phyloP scores from a whole-genome alignment of 2,329 filamentous ascomycete genomes.

The Colletotrichum lini region DNA sequence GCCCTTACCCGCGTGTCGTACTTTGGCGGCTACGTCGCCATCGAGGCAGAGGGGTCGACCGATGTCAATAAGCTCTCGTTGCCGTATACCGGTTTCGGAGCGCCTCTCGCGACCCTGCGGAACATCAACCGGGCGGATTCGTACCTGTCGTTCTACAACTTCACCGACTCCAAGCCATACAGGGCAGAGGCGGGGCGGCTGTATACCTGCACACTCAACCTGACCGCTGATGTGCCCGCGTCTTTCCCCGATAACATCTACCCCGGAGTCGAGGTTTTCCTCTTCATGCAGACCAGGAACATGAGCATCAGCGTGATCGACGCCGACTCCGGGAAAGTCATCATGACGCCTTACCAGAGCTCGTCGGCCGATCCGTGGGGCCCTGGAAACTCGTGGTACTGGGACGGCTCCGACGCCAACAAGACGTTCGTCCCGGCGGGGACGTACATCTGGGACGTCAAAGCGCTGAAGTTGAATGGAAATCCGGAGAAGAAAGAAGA shows the following conservation, averaged over 20 bases:
- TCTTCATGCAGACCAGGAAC: neutral
- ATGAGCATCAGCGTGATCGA: slow-evolving; percentile 19
- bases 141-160: slow-evolving; percentile 17
- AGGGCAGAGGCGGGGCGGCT: slow-evolving; percentile 1
- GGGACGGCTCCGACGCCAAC: slow-evolving; percentile 28
- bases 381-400: slow-evolving; percentile 5
- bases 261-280: slow-evolving; percentile 15
- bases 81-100: slow-evolving; percentile 27
- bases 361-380: slow-evolving; percentile 10
- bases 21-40: slow-evolving; percentile 49
- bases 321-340: neutral
- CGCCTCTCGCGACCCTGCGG: slow-evolving; percentile 6
- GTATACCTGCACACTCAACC: slow-evolving; percentile 19
- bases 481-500: neutral
- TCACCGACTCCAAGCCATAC: neutral
- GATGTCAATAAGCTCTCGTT: slow-evolving; percentile 24
- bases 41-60: slow-evolving; percentile 40
- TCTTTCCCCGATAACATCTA: slow-evolving; percentile 16
- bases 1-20: slow-evolving; percentile 46
- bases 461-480: slow-evolving; percentile 3
- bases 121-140: slow-evolving; percentile 12
- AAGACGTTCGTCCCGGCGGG: slow-evolving; percentile 14
- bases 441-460: slow-evolving; percentile 19
- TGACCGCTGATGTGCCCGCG: neutral
- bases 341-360: neutral